Evolutionary conservation across 495 filamentous ascomycete genomes (phyloP).

Genomic region (Daldinia loculata): DNA sequence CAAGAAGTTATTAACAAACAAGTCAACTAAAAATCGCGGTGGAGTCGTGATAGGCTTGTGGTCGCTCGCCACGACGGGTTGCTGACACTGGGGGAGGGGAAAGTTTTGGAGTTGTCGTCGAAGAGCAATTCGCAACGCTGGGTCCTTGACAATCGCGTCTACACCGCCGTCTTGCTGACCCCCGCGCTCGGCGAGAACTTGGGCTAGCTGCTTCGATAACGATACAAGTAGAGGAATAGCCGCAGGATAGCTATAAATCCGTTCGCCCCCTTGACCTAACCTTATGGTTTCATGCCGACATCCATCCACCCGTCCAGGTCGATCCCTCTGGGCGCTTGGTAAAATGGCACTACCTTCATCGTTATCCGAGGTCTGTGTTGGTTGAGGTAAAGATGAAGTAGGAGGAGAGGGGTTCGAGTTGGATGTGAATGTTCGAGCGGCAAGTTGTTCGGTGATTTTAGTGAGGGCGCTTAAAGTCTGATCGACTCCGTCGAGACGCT

Average conservation of each 20-base stretch:
- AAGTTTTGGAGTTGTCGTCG: constrained; percentile 15
- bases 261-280: constrained; percentile 23
- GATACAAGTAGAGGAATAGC: constrained; percentile 26
- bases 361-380: not conserved
- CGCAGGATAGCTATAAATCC: constrained; percentile 31
- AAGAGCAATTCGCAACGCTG: constrained; percentile 11
- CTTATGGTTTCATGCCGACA: constrained; percentile 15
- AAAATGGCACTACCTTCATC: constrained; percentile 1
- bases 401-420: not conserved
- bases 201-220: constrained; percentile 6
- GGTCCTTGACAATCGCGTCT: constrained; percentile 4
- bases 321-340: constrained; percentile 1
- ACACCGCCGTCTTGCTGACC: not conserved
- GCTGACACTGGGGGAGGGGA: constrained; percentile 13
- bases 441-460: constrained; percentile 25
- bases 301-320: not conserved
- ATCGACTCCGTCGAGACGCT: constrained; percentile 25
- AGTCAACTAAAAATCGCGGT: constrained; percentile 20
- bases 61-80: constrained; percentile 17
- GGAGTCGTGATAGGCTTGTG: constrained; percentile 21
- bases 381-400: not conserved
- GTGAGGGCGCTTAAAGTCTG: constrained; percentile 24
- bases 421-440: constrained; percentile 14
- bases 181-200: not conserved
- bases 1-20: constrained; percentile 34